These are phyloP conservation scores for Sisymbrium irio DNA, from an alignment of 345 rosid genomes.

Conservation along the genomic window DNA sequence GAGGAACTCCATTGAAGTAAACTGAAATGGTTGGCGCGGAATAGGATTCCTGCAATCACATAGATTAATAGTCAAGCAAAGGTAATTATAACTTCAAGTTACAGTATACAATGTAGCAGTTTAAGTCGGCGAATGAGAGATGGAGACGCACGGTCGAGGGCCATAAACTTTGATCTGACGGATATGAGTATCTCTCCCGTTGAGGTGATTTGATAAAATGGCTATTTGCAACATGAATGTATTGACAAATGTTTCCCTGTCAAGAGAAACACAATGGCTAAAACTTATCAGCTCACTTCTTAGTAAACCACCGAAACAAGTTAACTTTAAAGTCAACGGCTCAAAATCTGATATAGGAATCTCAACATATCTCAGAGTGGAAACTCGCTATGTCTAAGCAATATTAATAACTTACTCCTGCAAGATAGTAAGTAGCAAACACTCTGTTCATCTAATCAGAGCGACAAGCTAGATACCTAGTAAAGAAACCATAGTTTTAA, in stretches of 20 bases:
- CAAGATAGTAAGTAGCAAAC: slow-evolving; percentile 12
- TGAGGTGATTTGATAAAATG: slow-evolving; percentile 76
- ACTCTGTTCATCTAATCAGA: neutral
- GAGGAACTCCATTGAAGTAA: slow-evolving; percentile 77
- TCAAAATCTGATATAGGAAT: neutral
- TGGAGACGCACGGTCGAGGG: slow-evolving; percentile 56
- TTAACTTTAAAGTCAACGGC: neutral
- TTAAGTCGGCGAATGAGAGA: neutral
- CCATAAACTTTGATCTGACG: slow-evolving; percentile 94
- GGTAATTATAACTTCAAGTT: neutral
- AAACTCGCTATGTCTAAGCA: slow-evolving; percentile 4
- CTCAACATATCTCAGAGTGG: slow-evolving; percentile 4
- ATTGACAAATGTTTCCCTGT: slow-evolving; percentile 87
- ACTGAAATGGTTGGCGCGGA: slow-evolving; percentile 81
- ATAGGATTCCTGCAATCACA: slow-evolving; percentile 63
- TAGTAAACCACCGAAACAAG: neutral
- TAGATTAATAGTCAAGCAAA: neutral
- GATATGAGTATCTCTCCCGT: slow-evolving; percentile 84
- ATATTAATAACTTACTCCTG: neutral
- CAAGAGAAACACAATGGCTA: slow-evolving; percentile 12
- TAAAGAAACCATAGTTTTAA: neutral
- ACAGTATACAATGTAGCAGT: neutral
- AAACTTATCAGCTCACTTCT: neutral
- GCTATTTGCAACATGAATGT: slow-evolving; percentile 89
- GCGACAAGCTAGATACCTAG: neutral